A percentile compares a stretch with the other conserved stretches of the same genome.
Evolutionary conservation across 768 basidiomycete species (phyloP).

Genomic region (Tulasnella sp.): DNA sequence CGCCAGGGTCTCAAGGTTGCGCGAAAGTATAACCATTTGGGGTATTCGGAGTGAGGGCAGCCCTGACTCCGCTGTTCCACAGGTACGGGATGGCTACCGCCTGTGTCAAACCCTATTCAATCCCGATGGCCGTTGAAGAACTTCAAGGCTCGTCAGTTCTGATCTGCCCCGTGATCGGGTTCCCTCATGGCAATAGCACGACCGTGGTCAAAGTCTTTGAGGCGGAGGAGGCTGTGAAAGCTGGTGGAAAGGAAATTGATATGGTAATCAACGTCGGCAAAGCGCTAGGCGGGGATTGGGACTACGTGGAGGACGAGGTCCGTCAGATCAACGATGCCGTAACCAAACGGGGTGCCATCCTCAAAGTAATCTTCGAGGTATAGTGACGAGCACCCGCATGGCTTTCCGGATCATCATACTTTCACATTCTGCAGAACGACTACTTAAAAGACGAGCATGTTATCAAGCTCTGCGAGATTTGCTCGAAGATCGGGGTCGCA

Average conservation of each 20-base stretch:
- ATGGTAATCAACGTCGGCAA: slow-evolving; percentile 26
- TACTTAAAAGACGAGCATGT: slow-evolving; percentile 23
- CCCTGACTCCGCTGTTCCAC: background rate
- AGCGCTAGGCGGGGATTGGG: slow-evolving; percentile 24
- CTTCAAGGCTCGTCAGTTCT: slow-evolving; percentile 19
- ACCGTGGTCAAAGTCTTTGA: slow-evolving; percentile 23
- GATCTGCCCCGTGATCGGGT: slow-evolving; percentile 24
- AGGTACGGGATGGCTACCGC: slow-evolving; percentile 22
- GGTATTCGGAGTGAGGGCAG: too few relatives aligned
- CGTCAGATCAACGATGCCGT: slow-evolving; percentile 25
- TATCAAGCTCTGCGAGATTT: slow-evolving; percentile 24
- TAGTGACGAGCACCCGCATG: background rate
- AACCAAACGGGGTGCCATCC: slow-evolving; percentile 20
- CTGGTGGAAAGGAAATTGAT: slow-evolving; percentile 23
- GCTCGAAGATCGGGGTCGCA: slow-evolving; percentile 22
- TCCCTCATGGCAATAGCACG: slow-evolving; percentile 24
- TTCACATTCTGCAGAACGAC: slow-evolving; percentile 13
- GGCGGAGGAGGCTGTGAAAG: slow-evolving; percentile 20
- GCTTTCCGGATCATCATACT: background rate
- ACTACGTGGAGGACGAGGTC: slow-evolving; percentile 24
- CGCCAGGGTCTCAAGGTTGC: slow-evolving; percentile 16
- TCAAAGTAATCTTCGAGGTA: slow-evolving; percentile 26
- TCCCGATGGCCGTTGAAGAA: slow-evolving; percentile 19
- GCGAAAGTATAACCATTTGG: slow-evolving; percentile 5
- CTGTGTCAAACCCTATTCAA: slow-evolving; percentile 25